Conservation (phyloP, 768 basidiomycete species). For the Phlebiopsis flavidoalba region DNA sequence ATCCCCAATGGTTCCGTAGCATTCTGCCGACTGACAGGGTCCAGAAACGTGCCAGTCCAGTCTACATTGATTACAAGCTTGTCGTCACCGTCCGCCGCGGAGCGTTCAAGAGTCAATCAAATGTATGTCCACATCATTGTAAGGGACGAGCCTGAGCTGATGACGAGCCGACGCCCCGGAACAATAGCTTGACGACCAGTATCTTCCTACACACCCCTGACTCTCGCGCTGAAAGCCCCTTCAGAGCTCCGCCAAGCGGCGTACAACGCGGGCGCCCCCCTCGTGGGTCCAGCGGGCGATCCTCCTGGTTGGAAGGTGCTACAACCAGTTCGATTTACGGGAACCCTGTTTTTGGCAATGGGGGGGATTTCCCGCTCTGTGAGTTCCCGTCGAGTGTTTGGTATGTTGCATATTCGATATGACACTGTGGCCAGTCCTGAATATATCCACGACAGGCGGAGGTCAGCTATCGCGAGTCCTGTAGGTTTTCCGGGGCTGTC, state of each 20-base stretch:
- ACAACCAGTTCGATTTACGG: slow-evolving; percentile 27
- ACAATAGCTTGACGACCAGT: slow-evolving; percentile 26
- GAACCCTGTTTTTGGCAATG: slow-evolving; percentile 34
- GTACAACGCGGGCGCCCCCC: slow-evolving; percentile 26
- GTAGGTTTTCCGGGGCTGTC: slow-evolving; percentile 21
- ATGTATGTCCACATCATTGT: slow-evolving; percentile 29
- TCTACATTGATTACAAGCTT: slow-evolving; percentile 53
- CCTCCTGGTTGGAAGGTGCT: slow-evolving; percentile 35
- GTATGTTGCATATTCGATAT: slow-evolving; percentile 21
- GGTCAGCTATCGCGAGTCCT: slow-evolving; percentile 45
- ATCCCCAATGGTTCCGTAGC: not conserved
- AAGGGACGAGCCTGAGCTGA: not conserved
- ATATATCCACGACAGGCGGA: slow-evolving; percentile 29
- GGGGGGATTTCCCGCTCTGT: slow-evolving; percentile 24
- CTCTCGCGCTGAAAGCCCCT: slow-evolving; percentile 27
- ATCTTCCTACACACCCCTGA: slow-evolving; percentile 30
- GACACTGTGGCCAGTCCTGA: not conserved
- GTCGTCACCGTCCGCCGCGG: slow-evolving; percentile 45
- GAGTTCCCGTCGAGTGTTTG: slow-evolving; percentile 24
- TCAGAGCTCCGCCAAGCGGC: slow-evolving; percentile 33
- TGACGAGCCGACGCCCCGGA: not conserved
- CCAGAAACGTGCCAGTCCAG: slow-evolving; percentile 50
- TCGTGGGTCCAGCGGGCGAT: slow-evolving; percentile 35
- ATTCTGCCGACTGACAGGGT: not conserved
- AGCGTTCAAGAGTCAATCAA: slow-evolving; percentile 43